phyloP scores from a whole-genome alignment of 2,329 filamentous ascomycete genomes.

The Claviceps arundinis region DNA sequence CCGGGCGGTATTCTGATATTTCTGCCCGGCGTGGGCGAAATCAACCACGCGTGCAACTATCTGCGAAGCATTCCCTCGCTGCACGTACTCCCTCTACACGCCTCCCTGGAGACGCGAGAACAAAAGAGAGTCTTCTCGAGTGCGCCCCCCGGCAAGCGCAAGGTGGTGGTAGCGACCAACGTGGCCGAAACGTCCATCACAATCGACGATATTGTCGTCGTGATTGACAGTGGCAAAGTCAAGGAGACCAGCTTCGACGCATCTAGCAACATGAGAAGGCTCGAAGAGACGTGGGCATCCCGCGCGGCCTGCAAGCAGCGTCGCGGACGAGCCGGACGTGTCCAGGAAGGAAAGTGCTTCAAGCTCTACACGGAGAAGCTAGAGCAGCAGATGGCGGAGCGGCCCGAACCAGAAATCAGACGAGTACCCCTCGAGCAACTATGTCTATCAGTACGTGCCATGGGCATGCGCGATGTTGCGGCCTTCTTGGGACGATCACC shows the following conservation, averaged over 20 bases:
- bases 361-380: slow-evolving; percentile 85
- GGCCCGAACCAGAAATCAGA: slow-evolving; percentile 86
- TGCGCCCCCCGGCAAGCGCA: slow-evolving; percentile 67
- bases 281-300: slow-evolving; percentile 93
- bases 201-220: slow-evolving; percentile 91
- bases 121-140: slow-evolving; percentile 75
- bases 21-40: slow-evolving; percentile 82
- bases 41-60: slow-evolving; percentile 63
- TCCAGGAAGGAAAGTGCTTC: slow-evolving; percentile 82
- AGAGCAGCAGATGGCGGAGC: slow-evolving; percentile 73
- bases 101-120: slow-evolving; percentile 76
- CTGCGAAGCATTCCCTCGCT: slow-evolving; percentile 49
- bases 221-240: slow-evolving; percentile 88
- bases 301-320: slow-evolving; percentile 89
- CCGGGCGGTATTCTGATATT: slow-evolving; percentile 86
- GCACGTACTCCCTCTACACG: slow-evolving; percentile 78
- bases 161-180: slow-evolving; percentile 90
- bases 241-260: slow-evolving; percentile 95
- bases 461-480: slow-evolving; percentile 76
- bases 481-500: slow-evolving; percentile 74
- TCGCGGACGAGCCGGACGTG: slow-evolving; percentile 83
- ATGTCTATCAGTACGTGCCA: slow-evolving; percentile 85
- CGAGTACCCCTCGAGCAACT: slow-evolving; percentile 88
- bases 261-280: slow-evolving; percentile 81
- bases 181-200: slow-evolving; percentile 98